Evolutionary conservation across 2,329 filamentous ascomycete genomes (phyloP).

Genomic region (Zymoseptoria ardabiliae): DNA sequence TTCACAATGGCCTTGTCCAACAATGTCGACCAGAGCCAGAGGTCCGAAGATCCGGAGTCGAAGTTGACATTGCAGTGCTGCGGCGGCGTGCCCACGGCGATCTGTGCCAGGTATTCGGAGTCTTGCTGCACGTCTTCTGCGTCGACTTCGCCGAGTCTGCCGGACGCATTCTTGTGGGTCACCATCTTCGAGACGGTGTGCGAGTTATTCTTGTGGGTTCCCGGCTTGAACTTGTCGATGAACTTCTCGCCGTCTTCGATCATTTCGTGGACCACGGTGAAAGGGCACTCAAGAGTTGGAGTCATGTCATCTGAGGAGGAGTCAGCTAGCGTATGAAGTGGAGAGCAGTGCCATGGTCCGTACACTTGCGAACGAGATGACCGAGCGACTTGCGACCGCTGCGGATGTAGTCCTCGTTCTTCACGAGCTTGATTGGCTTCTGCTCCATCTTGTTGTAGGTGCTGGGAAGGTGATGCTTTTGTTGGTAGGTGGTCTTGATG

Average conservation of each 20-base stretch:
- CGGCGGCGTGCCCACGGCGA: conserved; percentile 57
- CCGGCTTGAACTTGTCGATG: conserved; percentile 5
- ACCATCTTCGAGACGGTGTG: conserved; percentile 11
- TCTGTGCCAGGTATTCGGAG: conserved; percentile 55
- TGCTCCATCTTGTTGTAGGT: conserved; percentile 19
- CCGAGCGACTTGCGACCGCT: conserved; percentile 17
- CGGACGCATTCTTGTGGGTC: conserved; percentile 7
- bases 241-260: conserved; percentile 9
- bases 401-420: conserved; percentile 20
- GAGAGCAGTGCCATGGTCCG: not conserved
- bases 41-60: conserved; percentile 63
- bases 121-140: conserved; percentile 61
- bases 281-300: conserved; percentile 15
- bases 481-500: conserved; percentile 16
- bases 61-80: conserved; percentile 57
- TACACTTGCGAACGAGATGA: conserved; percentile 21
- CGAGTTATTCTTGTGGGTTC: conserved; percentile 4
- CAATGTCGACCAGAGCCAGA: conserved; percentile 45
- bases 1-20: conserved; percentile 18
- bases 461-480: conserved; percentile 15
- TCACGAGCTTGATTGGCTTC: conserved; percentile 16
- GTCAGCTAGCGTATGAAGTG: not conserved
- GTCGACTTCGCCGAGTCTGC: conserved; percentile 17
- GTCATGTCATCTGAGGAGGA: conserved; percentile 12
- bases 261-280: conserved; percentile 13